Evolutionary conservation across 2,329 filamentous ascomycete genomes (phyloP).

Genomic region (Aspergillus aculeatinus): DNA sequence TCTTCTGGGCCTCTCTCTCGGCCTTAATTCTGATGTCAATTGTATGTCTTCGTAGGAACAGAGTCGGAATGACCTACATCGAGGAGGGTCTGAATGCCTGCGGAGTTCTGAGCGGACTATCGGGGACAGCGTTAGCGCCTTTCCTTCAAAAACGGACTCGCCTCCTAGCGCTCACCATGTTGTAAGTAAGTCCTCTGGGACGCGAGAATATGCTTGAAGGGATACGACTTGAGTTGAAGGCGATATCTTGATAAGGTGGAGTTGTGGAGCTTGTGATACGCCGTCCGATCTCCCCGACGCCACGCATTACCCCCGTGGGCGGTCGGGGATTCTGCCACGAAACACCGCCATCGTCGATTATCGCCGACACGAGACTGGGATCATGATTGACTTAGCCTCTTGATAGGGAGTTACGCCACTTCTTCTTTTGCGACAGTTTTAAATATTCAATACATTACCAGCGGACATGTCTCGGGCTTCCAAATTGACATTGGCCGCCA

Average conservation of each 20-base stretch:
- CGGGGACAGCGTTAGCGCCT: conserved; percentile 13
- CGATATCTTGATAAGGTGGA: conserved; percentile 20
- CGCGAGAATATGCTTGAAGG: conserved; percentile 7
- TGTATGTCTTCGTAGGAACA: not conserved
- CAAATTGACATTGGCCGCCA: conserved; percentile 78
- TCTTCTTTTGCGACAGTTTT: not conserved
- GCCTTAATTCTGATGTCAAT: conserved; percentile 57
- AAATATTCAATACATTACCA: not conserved
- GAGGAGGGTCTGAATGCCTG: conserved; percentile 96
- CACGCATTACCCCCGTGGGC: conserved; percentile 34
- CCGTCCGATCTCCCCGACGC: conserved; percentile 26
- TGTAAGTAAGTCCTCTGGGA: conserved; percentile 16
- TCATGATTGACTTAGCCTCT: not conserved
- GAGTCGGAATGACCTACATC: conserved; percentile 65
- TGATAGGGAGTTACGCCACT: not conserved
- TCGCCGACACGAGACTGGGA: conserved; percentile 16
- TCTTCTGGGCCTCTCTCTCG: conserved; percentile 97
- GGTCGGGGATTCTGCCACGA: conserved; percentile 36
- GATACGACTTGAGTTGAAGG: conserved; percentile 11
- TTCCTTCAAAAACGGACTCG: conserved; percentile 6
- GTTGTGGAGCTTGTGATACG: conserved; percentile 30
- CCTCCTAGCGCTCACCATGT: conserved; percentile 29
- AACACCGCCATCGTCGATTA: conserved; percentile 32
- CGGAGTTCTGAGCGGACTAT: conserved; percentile 96
- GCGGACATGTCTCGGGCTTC: conserved; percentile 81